A percentile compares a stretch with the other conserved stretches of the same genome.
phyloP scores from a whole-genome alignment of 129 eudicot genomes.

The Artemisia argyi region DNA sequence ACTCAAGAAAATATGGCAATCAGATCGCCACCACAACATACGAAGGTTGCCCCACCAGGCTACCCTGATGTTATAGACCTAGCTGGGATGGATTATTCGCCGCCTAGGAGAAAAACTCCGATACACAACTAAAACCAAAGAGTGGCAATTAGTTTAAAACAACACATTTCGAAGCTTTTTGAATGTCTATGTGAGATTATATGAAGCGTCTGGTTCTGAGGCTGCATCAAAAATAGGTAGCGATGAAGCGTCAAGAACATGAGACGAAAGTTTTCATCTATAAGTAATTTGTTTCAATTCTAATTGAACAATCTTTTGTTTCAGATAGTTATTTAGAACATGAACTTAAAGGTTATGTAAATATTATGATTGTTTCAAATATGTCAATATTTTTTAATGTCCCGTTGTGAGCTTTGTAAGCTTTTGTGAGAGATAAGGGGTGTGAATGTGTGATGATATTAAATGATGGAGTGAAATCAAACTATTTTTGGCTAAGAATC shows the following conservation, averaged over 20 bases:
- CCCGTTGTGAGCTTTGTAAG: slow-evolving; percentile 28
- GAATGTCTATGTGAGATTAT: neutral
- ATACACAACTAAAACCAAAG: slow-evolving; percentile 75
- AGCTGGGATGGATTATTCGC: slow-evolving; percentile 76
- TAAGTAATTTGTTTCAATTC: slow-evolving; percentile 17
- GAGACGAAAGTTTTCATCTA: neutral
- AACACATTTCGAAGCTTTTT: neutral
- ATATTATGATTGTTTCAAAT: neutral
- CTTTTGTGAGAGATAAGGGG: slow-evolving; percentile 9
- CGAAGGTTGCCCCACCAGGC: slow-evolving; percentile 24
- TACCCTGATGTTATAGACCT: slow-evolving; percentile 55
- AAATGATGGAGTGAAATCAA: neutral
- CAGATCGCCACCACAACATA: slow-evolving; percentile 21
- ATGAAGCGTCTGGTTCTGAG: neutral
- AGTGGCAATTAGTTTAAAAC: no score
- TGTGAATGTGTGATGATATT: slow-evolving; percentile 13
- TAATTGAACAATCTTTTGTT: slow-evolving; percentile 16
- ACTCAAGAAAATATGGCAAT: slow-evolving; percentile 28
- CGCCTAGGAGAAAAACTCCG: slow-evolving; percentile 71
- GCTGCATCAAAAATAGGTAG: neutral
- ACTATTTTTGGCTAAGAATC: neutral
- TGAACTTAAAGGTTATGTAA: slow-evolving; percentile 30
- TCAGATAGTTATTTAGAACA: slow-evolving; percentile 15
- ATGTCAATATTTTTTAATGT: neutral
- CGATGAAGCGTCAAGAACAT: neutral